Evolutionary conservation across 768 basidiomycete species (phyloP).

Genomic region (Chalciporus piperatus): DNA sequence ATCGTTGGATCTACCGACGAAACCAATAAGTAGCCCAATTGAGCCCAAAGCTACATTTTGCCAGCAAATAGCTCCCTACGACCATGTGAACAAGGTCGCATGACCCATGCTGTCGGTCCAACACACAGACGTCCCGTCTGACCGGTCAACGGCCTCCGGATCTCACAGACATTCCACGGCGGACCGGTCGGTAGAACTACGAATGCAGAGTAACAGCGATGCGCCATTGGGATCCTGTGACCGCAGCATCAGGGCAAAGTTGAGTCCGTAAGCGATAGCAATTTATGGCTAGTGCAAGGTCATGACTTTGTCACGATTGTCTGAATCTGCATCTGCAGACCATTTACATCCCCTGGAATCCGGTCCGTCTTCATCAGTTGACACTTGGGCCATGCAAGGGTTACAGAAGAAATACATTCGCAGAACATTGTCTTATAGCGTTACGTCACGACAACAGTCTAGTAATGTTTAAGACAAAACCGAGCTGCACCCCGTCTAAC

Average conservation of each 20-base stretch:
- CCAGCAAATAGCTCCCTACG: neutral
- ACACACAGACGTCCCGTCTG: neutral
- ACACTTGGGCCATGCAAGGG: neutral
- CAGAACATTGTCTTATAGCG: neutral
- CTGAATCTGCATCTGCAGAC: neutral
- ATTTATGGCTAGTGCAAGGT: neutral
- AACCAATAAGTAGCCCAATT: no score
- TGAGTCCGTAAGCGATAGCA: neutral
- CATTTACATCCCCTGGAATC: neutral
- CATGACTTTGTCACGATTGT: neutral
- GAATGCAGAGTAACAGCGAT: no score
- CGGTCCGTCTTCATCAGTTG: no score
- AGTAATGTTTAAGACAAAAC: no score
- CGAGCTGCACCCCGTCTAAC: no score
- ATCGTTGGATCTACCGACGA: neutral
- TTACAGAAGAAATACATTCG: neutral
- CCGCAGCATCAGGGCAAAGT: neutral
- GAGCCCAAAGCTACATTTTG: neutral
- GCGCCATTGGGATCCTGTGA: neutral
- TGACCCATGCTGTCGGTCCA: no score
- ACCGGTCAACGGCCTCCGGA: conserved; percentile 6
- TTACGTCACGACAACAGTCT: neutral
- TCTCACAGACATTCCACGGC: conserved; percentile 11
- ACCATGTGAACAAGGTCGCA: conserved; percentile 5
- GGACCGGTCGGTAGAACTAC: no score